Conservation (phyloP, 2,329 filamentous ascomycete species). For the Sclerotinia trifoliorum region DNA sequence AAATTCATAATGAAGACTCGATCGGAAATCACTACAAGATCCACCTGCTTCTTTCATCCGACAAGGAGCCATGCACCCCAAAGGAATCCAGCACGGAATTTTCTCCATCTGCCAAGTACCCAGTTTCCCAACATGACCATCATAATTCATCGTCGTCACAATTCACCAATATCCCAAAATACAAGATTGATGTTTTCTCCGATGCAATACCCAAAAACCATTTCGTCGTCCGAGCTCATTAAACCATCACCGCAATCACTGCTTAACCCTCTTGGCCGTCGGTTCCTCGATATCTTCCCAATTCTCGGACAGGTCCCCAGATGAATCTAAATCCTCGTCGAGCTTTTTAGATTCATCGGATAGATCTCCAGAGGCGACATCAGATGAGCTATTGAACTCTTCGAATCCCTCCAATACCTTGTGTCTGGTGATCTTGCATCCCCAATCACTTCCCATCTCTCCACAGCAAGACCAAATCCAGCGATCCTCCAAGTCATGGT, state of each 20-base stretch:
- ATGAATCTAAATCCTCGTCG: background rate
- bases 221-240: background rate
- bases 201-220: background rate
- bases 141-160: no score
- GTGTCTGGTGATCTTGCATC: background rate
- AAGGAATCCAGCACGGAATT: background rate
- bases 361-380: background rate
- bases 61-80: background rate
- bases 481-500: background rate
- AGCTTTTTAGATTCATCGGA: background rate
- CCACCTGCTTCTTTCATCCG: background rate
- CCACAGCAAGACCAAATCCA: constrained; percentile 10
- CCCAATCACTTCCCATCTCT: constrained; percentile 8
- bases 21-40: background rate
- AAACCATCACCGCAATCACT: background rate
- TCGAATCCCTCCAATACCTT: background rate
- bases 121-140: background rate
- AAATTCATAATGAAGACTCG: background rate
- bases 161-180: background rate
- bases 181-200: background rate
- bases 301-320: background rate
- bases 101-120: background rate
- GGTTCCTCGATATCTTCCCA: background rate
- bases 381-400: background rate
- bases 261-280: background rate